Base-by-base conservation (phyloP, 495 filamentous ascomycete genomes). In the Penicillium simplicissimum region DNA sequence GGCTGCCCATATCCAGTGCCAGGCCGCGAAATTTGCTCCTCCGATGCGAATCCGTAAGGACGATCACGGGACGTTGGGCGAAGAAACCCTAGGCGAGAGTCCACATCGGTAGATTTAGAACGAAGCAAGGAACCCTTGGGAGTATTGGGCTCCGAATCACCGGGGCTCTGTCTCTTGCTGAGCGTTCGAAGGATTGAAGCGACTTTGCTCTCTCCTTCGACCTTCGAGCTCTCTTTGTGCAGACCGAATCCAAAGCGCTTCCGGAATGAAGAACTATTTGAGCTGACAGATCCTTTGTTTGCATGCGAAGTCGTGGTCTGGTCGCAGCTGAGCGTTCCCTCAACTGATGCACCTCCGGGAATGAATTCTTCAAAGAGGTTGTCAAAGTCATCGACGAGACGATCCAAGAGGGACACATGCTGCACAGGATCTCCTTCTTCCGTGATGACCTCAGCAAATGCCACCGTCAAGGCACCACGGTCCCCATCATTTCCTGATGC, bases 401-500 rank as follows among this genome's bases (percentile, higher is more conserved):
- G 87, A 78, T 98, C 95, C 42, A 98, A 78, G 6, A 98, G 80
- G 34, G 92, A 93, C 63, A 98, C 92, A 68, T 93, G 95, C 51
- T 93, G 84, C 59, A 90, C 87, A 9, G 93, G 85, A 63, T 85
- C 86, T 10, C 88, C 88, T 61, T 93, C 87, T 38, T 87, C 82
- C 5, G 93, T 88, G 11, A 98, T 79, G 52, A 97, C 79, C 67
- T 97, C 95, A 1, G 93, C 88, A 76, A 98, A 97, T 14, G 92
- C 91, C 31, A 90, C 87, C 2, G 92, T 97, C 66, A 98, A 74
- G 51, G 91, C 90, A 31, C 95, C 95, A 36, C 94, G 86, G 70
- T 97, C 94, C 51, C 92, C 91, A 67, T 97, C 95, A 71, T 95
- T 96, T 11, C 89, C 90, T 62, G 93, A 96, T n/a, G 91, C 93